Evolutionary conservation across 805 yeast species (phyloP).

Genomic region (Yarrowia keelungensis): DNA sequence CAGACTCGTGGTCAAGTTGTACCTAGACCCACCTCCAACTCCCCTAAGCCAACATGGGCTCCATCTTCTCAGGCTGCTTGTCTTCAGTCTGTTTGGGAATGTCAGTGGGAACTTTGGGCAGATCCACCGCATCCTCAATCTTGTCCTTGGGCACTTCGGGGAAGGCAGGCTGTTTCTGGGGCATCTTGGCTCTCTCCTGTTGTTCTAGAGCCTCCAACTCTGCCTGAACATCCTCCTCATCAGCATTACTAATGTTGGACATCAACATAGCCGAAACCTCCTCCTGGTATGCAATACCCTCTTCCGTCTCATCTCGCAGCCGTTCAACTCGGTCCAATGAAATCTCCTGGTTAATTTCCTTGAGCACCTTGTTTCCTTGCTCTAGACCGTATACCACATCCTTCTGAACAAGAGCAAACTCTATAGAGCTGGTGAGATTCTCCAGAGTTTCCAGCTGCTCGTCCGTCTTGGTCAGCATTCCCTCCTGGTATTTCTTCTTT

Average conservation of each 20-base stretch:
- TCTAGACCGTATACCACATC: constrained; percentile 82
- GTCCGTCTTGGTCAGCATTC: constrained; percentile 70
- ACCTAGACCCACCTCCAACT: no score
- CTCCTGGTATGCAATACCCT: constrained; percentile 78
- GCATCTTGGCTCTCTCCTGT: constrained; percentile 40
- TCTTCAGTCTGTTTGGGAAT: constrained; percentile 4
- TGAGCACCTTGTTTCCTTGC: constrained; percentile 80
- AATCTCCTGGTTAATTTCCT: constrained; percentile 78
- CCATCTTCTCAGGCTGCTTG: constrained; percentile 15
- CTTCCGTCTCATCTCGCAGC: constrained; percentile 83
- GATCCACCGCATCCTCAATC: constrained; percentile 12
- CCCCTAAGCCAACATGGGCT: constrained; percentile 17
- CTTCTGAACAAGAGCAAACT: constrained; percentile 86
- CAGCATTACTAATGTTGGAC: constrained; percentile 50
- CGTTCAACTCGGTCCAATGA: constrained; percentile 78
- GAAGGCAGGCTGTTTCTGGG: constrained; percentile 5
- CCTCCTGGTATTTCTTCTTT: constrained; percentile 82
- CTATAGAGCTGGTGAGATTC: constrained; percentile 64
- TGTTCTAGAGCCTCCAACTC: constrained; percentile 47
- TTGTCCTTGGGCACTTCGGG: constrained; percentile 23
- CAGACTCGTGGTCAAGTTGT: no score
- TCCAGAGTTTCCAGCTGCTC: constrained; percentile 83
- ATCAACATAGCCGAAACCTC: constrained; percentile 53
- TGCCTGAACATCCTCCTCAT: constrained; percentile 50
- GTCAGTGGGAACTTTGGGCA: constrained; percentile 6